Conservation (phyloP, 225 moss, liverwort and hornwort species). For the Pleurozium schreberi region DNA sequence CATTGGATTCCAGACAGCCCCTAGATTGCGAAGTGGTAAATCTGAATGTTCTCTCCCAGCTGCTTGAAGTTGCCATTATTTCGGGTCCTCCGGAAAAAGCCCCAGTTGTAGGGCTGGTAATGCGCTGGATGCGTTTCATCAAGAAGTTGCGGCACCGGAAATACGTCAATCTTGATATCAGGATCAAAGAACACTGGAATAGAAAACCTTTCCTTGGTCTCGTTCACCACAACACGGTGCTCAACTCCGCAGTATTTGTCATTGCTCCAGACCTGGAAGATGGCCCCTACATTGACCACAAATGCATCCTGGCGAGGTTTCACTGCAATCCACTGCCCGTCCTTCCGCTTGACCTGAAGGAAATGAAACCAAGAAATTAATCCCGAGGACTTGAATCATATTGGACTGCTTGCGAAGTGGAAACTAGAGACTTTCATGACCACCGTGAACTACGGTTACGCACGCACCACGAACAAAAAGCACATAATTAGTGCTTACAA, state of each 20-base stretch:
- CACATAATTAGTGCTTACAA: neutral
- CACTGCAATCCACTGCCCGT: slow-evolving; percentile 35
- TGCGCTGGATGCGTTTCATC: slow-evolving; percentile 4
- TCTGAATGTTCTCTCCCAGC: slow-evolving; percentile 48
- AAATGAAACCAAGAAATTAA: neutral
- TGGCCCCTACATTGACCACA: slow-evolving; percentile 44
- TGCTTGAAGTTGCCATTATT: slow-evolving; percentile 39
- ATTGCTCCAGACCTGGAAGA: slow-evolving; percentile 50
- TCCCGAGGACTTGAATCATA: neutral
- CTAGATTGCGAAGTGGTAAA: slow-evolving; percentile 18
- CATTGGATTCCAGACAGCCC: too few relatives aligned
- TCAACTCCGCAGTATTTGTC: slow-evolving; percentile 20
- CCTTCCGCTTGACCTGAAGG: slow-evolving; percentile 38
- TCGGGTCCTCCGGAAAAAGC: slow-evolving; percentile 24
- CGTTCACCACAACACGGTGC: slow-evolving; percentile 32
- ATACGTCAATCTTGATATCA: slow-evolving; percentile 7
- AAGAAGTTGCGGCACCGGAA: slow-evolving; percentile 17
- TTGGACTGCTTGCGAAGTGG: neutral
- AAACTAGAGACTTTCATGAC: neutral
- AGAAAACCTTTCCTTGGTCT: slow-evolving; percentile 34
- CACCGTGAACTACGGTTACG: neutral
- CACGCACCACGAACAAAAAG: neutral
- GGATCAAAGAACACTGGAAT: slow-evolving; percentile 40
- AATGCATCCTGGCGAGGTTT: slow-evolving; percentile 30
- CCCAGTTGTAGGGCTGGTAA: slow-evolving; percentile 34